Evolutionary conservation across 83 land plant genomes (phyloP), one percentile per base, ranked within the genome.

Genomic region (Picea engelmannii): DNA sequence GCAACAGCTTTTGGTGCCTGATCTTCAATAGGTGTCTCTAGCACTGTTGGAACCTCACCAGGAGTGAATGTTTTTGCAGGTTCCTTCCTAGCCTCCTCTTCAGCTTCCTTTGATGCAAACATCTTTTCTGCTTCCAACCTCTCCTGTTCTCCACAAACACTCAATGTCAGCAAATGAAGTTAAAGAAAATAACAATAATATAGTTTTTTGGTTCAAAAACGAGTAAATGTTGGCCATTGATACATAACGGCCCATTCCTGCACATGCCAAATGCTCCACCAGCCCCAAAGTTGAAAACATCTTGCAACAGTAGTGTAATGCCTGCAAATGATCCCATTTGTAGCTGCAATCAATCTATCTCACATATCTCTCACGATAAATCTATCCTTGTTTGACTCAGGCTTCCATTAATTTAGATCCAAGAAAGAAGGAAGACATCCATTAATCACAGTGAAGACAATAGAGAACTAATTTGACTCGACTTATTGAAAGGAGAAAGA

Each of bases 101-200:
- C 93, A 66, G 90, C 94, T 86, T 96, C 93, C 78, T 87, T 86
- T 17, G 94, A 84, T 38, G 92, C 90, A 85, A 96, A 96, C 73
- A 85, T 42, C 55, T 79, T 88, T 60, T 76, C 86, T 17, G 99
- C 99, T 76, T 92, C 99, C 62, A 83, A 35, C 80, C 97, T 89
- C 75, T 96, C 99, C 98, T 95, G 88, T 73, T 49, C 66, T 86
- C 87, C 83, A 21, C 49, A 71, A 42, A 70, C 21, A 61, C n/a
- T 65, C 62, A 55, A 58, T 79, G 83, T 64, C 70, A 83, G 59
- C 23, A 66, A 47, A 47, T 63, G 52, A 82, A 52, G 59, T 62
- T 21, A 74, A 82, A 66, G 69, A 23, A 79, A 79, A 40, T 8
- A 81, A 47, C 21, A 47, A 24, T 25, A 18, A 0, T 67, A 63